These are phyloP conservation scores for Lodderomyces orthopsilosis DNA, from an alignment of 1,139 yeast genomes.

Conservation along the genomic window DNA sequence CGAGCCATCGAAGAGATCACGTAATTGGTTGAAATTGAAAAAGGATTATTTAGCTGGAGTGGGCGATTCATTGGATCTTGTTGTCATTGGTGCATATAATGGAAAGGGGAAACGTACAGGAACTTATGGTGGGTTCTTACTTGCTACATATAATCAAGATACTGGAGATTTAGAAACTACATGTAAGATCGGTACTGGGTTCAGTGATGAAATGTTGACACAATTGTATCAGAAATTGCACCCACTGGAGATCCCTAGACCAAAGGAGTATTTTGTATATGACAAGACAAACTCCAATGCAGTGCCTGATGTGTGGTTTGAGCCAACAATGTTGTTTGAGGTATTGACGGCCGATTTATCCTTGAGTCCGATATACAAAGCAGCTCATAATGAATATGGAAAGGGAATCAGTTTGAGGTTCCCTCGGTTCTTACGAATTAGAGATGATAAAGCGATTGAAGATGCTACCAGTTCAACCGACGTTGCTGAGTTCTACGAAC, in stretches of 20 bases:
- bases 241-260: conserved; percentile 63
- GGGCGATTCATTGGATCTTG: conserved; percentile 92
- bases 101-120: conserved; percentile 97
- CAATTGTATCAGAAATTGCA: conserved; percentile 57
- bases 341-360: conserved; percentile 93
- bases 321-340: conserved; percentile 84
- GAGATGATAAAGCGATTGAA: conserved; percentile 86
- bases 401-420: conserved; percentile 89
- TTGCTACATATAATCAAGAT: conserved; percentile 87
- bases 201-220: conserved; percentile 78
- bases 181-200: conserved; percentile 97
- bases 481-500: conserved; percentile 83
- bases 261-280: conserved; percentile 69
- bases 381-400: conserved; percentile 74
- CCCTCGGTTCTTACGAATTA: conserved; percentile 79
- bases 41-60: conserved; percentile 93
- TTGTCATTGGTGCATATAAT: conserved; percentile 89
- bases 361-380: conserved; percentile 87
- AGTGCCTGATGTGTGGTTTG: conserved; percentile 94
- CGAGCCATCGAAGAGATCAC: conserved; percentile 91
- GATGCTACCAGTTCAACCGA: conserved; percentile 90
- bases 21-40: conserved; percentile 93
- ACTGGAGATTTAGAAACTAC: conserved; percentile 92
- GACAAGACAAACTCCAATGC: conserved; percentile 63
- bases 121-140: conserved; percentile 86